Evolutionary conservation across 2,329 filamentous ascomycete genomes (phyloP), one percentile per base, ranked within the genome.

Genomic region (Ceratocystiopsis sp.): DNA sequence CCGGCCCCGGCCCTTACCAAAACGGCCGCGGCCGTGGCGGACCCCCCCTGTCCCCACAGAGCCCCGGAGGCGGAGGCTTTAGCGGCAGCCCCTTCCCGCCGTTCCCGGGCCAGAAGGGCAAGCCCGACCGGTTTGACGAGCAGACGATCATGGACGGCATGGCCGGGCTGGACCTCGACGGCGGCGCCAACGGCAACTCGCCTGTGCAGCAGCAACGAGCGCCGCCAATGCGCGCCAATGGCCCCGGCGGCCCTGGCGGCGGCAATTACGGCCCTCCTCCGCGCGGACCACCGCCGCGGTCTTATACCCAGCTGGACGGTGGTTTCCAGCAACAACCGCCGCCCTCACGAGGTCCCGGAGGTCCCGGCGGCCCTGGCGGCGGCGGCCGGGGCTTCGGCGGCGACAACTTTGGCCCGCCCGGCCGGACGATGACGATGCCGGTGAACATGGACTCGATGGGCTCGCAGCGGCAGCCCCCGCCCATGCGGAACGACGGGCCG

Each of bases 391-490:
- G 59, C 4, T 63, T 60, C 48, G 53, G 55, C 10, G 59, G 64
- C 16, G 59, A 64, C 39, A 58, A 57, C 7, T 75, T 69, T 49
- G 69, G 62, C 0, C 66, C 69, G 2, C 71, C 69, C 10, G 54
- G 59, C n/a, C 64, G 75, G 50, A 78, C 73, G 45, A 72, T 69
- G 66, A 79, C 75, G 6, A 73, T 77, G 70, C 73, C 74, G 2
- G 39, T n/a, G 3, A 56, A 63, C 3, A 65, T 69, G 44, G 62
- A 67, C 12, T 56, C 58, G 16, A 59, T 62, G 50, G 59, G 62
- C 33, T 62, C 53, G 8, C 55, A 58, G 40, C 55, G 48, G 13
- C 53, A 55, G 33, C 53, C 55, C 32, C 61, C 57, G 65, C 37
- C 66, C 63, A 39, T 29, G 25, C 25, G 25, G 7, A 29, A 29